Conservation (phyloP, 768 basidiomycete genomes). For the Postia placenta region DNA sequence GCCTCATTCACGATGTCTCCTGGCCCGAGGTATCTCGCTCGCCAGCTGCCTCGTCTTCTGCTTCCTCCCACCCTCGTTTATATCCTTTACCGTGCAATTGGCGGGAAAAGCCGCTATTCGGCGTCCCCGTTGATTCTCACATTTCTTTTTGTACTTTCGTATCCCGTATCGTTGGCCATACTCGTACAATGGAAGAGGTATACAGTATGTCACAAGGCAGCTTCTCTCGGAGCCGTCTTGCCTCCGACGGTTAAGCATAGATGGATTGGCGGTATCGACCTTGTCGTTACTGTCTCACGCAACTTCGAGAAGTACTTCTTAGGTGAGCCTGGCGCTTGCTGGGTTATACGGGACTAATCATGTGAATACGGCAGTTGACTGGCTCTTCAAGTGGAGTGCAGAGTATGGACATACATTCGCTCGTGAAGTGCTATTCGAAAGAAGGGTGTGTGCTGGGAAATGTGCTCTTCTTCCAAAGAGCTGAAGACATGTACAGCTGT, state of each 20-base stretch:
- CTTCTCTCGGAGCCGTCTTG: constrained; percentile 9
- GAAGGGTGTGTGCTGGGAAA: constrained; percentile 22
- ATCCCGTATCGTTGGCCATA: constrained; percentile 5
- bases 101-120: background rate
- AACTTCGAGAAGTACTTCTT: background rate
- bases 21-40: constrained; percentile 9
- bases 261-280: constrained; percentile 18
- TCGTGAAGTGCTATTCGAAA: constrained; percentile 30
- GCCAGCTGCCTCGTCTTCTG: constrained; percentile 19
- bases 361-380: constrained; percentile 15
- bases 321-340: constrained; percentile 25
- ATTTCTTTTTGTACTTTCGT: constrained; percentile 1
- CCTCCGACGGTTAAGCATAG: constrained; percentile 28
- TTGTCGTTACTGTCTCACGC: background rate
- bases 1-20: constrained; percentile 6
- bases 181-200: constrained; percentile 5
- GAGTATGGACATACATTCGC: constrained; percentile 16
- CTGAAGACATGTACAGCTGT: constrained; percentile 8
- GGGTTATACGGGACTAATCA: constrained; percentile 16
- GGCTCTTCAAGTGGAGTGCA: constrained; percentile 1
- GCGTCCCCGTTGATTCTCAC: constrained; percentile 10
- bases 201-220: constrained; percentile 5
- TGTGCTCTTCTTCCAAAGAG: background rate
- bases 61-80: constrained; percentile 8
- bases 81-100: constrained; percentile 4